Evolutionary conservation across 2,329 filamentous ascomycete genomes (phyloP).

Genomic region (Colletotrichum theobromicola): DNA sequence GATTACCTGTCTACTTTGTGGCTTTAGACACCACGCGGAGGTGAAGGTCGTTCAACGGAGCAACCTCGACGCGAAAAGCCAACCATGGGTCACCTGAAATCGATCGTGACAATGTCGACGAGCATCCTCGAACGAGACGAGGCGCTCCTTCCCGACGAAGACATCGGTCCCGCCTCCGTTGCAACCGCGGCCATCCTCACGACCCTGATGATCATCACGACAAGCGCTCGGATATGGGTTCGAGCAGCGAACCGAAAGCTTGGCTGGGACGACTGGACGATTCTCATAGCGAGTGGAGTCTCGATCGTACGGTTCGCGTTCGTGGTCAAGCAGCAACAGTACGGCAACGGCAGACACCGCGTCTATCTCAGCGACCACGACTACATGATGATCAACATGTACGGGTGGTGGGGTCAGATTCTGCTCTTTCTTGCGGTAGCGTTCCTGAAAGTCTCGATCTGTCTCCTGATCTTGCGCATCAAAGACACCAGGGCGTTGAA

Average conservation of each 20-base stretch:
- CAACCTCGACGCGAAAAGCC: fast-evolving
- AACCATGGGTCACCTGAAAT: not conserved
- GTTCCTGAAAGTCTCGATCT: conserved; percentile 45
- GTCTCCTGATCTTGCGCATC: conserved; percentile 44
- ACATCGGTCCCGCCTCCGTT: conserved; percentile 34
- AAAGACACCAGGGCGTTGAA: conserved; percentile 36
- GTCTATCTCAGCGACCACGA: conserved; percentile 34
- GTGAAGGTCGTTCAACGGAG: not conserved
- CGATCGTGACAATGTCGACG: not conserved
- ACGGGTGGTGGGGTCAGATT: conserved; percentile 43
- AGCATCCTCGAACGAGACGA: conserved; percentile 22
- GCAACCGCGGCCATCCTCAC: conserved; percentile 34
- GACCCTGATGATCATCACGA: conserved; percentile 33
- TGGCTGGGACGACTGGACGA: conserved; percentile 43
- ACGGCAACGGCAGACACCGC: conserved; percentile 44
- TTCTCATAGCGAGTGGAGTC: conserved; percentile 30
- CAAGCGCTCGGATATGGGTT: conserved; percentile 34
- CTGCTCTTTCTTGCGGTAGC: conserved; percentile 42
- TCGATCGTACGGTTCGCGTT: conserved; percentile 34
- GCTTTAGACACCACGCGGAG: not conserved
- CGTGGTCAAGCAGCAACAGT: conserved; percentile 33
- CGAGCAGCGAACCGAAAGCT: conserved; percentile 29
- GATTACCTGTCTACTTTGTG: not conserved
- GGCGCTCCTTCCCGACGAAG: conserved; percentile 41
- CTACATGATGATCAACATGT: conserved; percentile 39